Evolutionary conservation across 2,329 filamentous ascomycete species (phyloP).

Genomic region (Botrytis galanthina): DNA sequence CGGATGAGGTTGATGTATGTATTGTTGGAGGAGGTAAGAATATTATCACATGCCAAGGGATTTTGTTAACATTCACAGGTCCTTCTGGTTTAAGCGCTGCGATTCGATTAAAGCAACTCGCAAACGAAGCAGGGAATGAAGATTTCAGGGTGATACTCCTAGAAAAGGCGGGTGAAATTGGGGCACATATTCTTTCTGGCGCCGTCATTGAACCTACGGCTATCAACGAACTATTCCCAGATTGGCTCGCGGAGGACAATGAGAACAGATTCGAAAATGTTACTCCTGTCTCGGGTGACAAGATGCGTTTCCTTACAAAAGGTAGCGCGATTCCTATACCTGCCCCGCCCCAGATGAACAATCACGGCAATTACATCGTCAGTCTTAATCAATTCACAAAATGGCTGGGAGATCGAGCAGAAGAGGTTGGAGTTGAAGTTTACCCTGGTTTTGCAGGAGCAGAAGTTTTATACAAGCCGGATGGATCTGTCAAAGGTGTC

Average conservation of each 20-base stretch:
- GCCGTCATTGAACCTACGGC: constrained; percentile 91
- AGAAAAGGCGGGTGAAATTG: constrained; percentile 93
- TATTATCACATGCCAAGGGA: constrained; percentile 4
- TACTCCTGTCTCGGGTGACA: constrained; percentile 78
- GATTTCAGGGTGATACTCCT: constrained; percentile 90
- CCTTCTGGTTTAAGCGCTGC: constrained; percentile 90
- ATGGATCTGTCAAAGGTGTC: constrained; percentile 88
- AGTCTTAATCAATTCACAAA: constrained; percentile 92
- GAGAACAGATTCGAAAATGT: constrained; percentile 82
- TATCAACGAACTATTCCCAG: constrained; percentile 84
- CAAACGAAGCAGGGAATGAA: constrained; percentile 91
- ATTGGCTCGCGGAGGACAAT: constrained; percentile 90
- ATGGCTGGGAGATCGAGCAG: constrained; percentile 95
- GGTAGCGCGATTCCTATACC: constrained; percentile 75
- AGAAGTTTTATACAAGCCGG: constrained; percentile 81
- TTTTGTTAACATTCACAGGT: constrained; percentile 45
- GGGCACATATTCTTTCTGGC: constrained; percentile 91
- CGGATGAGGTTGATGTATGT: constrained; percentile 91
- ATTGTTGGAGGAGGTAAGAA: constrained; percentile 81
- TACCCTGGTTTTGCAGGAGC: constrained; percentile 95
- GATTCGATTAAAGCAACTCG: constrained; percentile 92
- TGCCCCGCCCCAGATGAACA: constrained; percentile 94
- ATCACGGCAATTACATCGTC: constrained; percentile 96
- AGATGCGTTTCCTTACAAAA: constrained; percentile 93
- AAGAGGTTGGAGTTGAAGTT: constrained; percentile 92